Evolutionary conservation across 306 rosid species (phyloP).

Genomic region (Cotoneaster glaucophyllus): DNA sequence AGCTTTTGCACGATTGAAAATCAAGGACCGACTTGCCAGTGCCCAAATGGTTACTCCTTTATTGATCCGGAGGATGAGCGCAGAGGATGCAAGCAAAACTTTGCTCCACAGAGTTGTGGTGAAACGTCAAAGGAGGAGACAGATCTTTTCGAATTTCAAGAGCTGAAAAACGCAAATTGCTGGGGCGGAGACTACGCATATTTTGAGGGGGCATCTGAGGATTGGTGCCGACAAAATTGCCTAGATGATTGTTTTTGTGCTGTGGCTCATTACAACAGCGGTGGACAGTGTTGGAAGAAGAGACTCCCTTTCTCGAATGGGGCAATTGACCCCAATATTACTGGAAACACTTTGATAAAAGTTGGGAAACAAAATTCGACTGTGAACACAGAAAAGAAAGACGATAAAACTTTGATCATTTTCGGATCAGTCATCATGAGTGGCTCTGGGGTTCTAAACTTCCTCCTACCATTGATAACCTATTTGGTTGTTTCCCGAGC

Average conservation of each 20-base stretch:
- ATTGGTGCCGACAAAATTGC: constrained; percentile 21
- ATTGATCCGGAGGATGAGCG: constrained; percentile 22
- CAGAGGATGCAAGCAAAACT: constrained; percentile 22
- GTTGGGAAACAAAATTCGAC: constrained; percentile 10
- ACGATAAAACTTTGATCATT: not conserved
- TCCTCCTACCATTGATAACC: not conserved
- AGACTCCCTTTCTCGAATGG: constrained; percentile 18
- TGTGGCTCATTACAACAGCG: no score
- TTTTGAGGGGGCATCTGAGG: not conserved
- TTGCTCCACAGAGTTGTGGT: constrained; percentile 32
- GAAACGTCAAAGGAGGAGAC: not conserved
- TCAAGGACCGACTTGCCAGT: constrained; percentile 11
- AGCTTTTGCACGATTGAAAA: constrained; percentile 12
- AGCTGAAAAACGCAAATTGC: constrained; percentile 4
- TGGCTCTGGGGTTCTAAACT: constrained; percentile 9
- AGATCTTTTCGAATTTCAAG: not conserved
- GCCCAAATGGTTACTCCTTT: constrained; percentile 7
- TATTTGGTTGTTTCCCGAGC: no score
- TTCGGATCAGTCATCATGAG: constrained; percentile 17
- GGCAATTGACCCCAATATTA: not conserved
- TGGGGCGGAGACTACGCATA: constrained; percentile 3
- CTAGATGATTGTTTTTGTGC: constrained; percentile 21
- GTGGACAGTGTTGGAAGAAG: constrained; percentile 9
- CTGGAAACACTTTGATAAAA: constrained; percentile 23
- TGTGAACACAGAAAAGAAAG: not conserved